Percentiles rank a stretch among this genome's conserved stretches.
phyloP scores from a whole-genome alignment of 352 stramenopile genomes.

The Globisporangium acanthophoron region DNA sequence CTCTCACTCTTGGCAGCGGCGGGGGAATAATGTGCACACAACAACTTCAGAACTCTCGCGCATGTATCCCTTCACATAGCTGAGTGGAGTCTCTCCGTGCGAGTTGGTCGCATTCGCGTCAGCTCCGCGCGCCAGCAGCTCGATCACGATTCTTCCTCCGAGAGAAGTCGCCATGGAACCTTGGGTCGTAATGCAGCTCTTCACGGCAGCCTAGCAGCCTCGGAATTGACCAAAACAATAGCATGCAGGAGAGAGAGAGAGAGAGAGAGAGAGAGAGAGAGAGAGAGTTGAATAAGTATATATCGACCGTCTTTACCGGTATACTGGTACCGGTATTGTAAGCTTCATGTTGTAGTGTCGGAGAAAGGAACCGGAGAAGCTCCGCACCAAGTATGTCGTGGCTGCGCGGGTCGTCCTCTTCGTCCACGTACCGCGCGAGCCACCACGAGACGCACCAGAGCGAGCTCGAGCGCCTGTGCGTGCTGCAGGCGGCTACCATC shows the following conservation, averaged over 20 bases:
- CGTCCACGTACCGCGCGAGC: slow-evolving; percentile 21
- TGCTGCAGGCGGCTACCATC: background rate
- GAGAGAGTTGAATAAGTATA: background rate
- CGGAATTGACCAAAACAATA: too few relatives aligned
- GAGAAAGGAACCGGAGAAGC: slow-evolving; percentile 1
- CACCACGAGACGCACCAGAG: slow-evolving; percentile 75
- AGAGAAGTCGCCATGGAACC: too few relatives aligned
- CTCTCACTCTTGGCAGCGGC: too few relatives aligned
- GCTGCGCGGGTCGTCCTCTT: slow-evolving; percentile 46
- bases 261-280: too few relatives aligned
- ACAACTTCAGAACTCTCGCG: too few relatives aligned
- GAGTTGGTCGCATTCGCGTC: background rate
- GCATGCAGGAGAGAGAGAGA: too few relatives aligned
- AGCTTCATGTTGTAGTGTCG: too few relatives aligned
- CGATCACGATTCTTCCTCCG: background rate
- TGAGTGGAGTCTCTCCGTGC: background rate
- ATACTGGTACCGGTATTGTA: too few relatives aligned
- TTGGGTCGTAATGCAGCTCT: too few relatives aligned
- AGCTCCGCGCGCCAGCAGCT: too few relatives aligned
- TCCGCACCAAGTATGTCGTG: slow-evolving; percentile 32
- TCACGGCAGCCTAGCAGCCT: background rate
- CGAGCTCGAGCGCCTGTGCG: slow-evolving; percentile 76
- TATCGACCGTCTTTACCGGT: background rate
- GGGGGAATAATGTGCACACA: too few relatives aligned
- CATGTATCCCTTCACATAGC: background rate